Evolutionary conservation across 805 yeast species (phyloP), one percentile per base, ranked within the genome.

Genomic region (Metschnikowia lunata): DNA sequence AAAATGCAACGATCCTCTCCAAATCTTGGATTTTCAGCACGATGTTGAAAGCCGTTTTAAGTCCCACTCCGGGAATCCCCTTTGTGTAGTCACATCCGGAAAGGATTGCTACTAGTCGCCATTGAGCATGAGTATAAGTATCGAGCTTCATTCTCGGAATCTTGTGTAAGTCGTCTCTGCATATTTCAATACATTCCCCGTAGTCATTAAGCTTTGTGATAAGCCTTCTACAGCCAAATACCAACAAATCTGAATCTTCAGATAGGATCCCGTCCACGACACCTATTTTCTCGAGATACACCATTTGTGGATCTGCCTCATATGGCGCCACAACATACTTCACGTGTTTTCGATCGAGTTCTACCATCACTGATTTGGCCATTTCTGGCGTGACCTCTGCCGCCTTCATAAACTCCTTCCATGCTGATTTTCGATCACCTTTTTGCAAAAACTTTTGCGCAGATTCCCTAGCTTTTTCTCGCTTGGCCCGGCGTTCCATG

Each of bases 291-390:
- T 91, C 98, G 35, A 93, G 72, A 56, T 82, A 88, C 8, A 90
- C 98, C 85, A 93, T 79, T 62, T 93, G 99, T 1, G 99, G 85
- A 62, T 93, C 99, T 0, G 99, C 99, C 66, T 93, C 99, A 60
- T 88, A 93, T 0, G 99, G 99, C 0, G 99, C 98, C 8, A 93
- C 99, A 7, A 93, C 78, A 56, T 78, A 91, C 47, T 73, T 76
- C 39, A 93, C 79, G 1, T 65, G 63, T 37, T 75, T 69, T 11
- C 61, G 51, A 52, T 80, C 81, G 49, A 95, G 72, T 55, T 77
- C 83, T 34, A 83, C 85, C 59, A 90, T 88, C 10, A 91, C 72
- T 10, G 88, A 75, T 55, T 86, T 86, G 6, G 97, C 97, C 93
- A 93, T 89, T 50, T 80, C 80, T 1, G 96, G 88, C 2, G 96